These are phyloP conservation scores for Neurospora sp. DNA, from an alignment of 2,329 filamentous ascomycete genomes.

Conservation along the genomic window DNA sequence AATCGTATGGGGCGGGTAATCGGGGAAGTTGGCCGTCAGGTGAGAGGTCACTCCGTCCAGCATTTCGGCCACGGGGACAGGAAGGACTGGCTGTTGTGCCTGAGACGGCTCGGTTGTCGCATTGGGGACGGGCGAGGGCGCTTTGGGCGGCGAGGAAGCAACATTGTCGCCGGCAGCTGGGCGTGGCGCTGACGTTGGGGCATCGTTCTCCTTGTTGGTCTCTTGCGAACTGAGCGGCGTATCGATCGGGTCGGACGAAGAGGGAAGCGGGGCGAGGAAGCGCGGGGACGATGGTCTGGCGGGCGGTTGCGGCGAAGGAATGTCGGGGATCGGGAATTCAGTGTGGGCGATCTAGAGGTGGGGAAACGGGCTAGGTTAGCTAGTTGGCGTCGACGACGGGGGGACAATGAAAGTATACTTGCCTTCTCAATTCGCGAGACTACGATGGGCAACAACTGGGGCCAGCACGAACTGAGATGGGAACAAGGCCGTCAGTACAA, in stretches of 20 bases:
- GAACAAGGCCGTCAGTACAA: slow-evolving; percentile 2
- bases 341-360: slow-evolving; percentile 56
- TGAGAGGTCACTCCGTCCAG: slow-evolving; percentile 50
- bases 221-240: slow-evolving; percentile 37
- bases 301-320: slow-evolving; percentile 32
- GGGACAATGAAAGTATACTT: slow-evolving; percentile 1
- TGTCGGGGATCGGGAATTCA: slow-evolving; percentile 64
- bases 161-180: slow-evolving; percentile 27
- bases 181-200: slow-evolving; percentile 29
- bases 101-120: background rate
- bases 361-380: slow-evolving; percentile 7
- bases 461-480: slow-evolving; percentile 54
- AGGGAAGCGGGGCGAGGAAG: slow-evolving; percentile 34
- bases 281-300: slow-evolving; percentile 30
- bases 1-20: slow-evolving; percentile 79
- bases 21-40: slow-evolving; percentile 56
- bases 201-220: slow-evolving; percentile 57
- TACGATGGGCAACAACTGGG: slow-evolving; percentile 52
- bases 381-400: background rate
- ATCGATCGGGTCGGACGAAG: slow-evolving; percentile 29
- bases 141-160: slow-evolving; percentile 19
- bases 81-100: slow-evolving; percentile 37
- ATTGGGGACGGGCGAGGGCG: background rate
- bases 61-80: slow-evolving; percentile 53
- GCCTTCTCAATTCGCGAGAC: slow-evolving; percentile 59